Evolutionary conservation across 2,329 filamentous ascomycete genomes (phyloP).

Genomic region (Emmonsiellopsis sp.): DNA sequence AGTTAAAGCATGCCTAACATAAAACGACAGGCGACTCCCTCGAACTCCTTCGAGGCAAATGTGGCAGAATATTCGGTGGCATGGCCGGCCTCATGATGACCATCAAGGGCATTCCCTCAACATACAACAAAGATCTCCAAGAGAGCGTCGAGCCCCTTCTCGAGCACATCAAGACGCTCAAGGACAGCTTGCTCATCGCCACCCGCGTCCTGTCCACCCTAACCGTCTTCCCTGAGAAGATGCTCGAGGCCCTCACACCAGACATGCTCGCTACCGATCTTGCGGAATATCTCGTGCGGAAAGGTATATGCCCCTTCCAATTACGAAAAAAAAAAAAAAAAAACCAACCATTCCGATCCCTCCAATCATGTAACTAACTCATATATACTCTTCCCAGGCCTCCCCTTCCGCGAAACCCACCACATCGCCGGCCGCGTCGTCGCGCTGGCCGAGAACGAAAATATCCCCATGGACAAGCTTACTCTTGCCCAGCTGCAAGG

Average conservation of each 20-base stretch:
- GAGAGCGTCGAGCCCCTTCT: constrained; percentile 80
- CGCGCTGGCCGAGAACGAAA: constrained; percentile 58
- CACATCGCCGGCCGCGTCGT: constrained; percentile 67
- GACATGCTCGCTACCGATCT: constrained; percentile 65
- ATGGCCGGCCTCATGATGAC: constrained; percentile 73
- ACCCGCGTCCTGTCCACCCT: constrained; percentile 71
- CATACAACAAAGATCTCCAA: constrained; percentile 90
- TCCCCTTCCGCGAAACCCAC: constrained; percentile 72
- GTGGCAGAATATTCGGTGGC: constrained; percentile 66
- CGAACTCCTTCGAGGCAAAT: constrained; percentile 67
- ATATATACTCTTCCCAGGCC: constrained; percentile 22
- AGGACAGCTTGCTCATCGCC: constrained; percentile 72
- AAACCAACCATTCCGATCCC: background rate
- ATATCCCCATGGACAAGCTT: constrained; percentile 60
- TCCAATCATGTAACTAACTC: background rate
- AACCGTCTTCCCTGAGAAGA: constrained; percentile 59
- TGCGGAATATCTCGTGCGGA: constrained; percentile 37
- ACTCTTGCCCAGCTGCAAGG: constrained; percentile 55
- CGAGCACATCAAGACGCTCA: constrained; percentile 69
- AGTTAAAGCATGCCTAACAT: background rate
- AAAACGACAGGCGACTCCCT: constrained; percentile 46
- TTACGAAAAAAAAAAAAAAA: too few relatives aligned
- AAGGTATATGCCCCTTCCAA: constrained; percentile 1
- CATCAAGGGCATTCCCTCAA: constrained; percentile 64
- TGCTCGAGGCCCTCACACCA: constrained; percentile 67